Base-by-base conservation (phyloP, 208 protist genomes). In the Crithidia thermophila region DNA sequence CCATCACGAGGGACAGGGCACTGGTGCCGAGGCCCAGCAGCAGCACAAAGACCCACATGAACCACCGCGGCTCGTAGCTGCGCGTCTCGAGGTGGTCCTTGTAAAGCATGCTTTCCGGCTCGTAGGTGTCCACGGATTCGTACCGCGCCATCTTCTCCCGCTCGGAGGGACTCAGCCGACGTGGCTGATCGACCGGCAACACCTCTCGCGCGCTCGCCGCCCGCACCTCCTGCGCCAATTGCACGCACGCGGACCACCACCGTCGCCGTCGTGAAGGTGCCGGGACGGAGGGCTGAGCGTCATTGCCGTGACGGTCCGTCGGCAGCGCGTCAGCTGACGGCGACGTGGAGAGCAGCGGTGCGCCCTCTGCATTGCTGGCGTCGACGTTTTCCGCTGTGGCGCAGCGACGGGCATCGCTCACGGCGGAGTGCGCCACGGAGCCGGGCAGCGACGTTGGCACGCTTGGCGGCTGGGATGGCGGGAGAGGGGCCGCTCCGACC, bases 1-100 rank as follows among this genome's bases (percentile, higher is more conserved):
- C 62, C 43, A 77, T 64, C 18, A 28, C 30, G 28, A 88, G 71
- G 11, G 77, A 65, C 8, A 84, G 70, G 16, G 57, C 53, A 46
- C 78, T 82, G 13, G 75, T 72, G n/a, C 55, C 60, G 46, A 88
- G 36, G 50, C 82, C 82, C 4, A 88, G 51, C 13, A 66, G 34
- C 23, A 84, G 33, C 10, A 88, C 78, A 46, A 84, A 88, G 25
- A 84, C 70, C 82, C 82, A 88, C 67, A 88, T 88, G 42, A 84
- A 88, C 82, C 77, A 84, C 43, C 78, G 82, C 16, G 82, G 78
- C 53, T 88, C 82, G 46, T 79, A 65, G 47, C 63, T 82, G 13
- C 78, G 77, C 30, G 64, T 81, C 65, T 83, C 82, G 8, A 88
- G 67, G 63, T 88, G 67, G 36, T 88, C 82, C 68, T 88, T 88